Evolutionary conservation across 768 basidiomycete species (phyloP).

Genomic region (Butyriboletus loyo): DNA sequence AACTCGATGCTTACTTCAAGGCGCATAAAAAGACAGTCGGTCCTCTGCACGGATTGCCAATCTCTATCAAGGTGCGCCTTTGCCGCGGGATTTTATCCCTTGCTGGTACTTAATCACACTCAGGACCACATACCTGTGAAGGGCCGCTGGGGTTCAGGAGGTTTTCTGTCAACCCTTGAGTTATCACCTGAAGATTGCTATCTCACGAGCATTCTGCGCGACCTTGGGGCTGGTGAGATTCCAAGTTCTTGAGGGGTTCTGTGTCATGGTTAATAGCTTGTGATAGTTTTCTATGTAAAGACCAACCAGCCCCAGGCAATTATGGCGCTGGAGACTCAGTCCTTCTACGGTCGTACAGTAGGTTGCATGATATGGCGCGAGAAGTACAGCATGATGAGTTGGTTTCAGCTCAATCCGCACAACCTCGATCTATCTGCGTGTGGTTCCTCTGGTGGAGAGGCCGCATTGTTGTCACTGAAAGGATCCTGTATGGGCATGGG

Average conservation of each 20-base stretch:
- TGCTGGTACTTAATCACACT: not conserved
- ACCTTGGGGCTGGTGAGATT: constrained; percentile 41
- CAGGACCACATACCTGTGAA: constrained; percentile 42
- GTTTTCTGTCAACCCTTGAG: constrained; percentile 30
- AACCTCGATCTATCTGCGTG: constrained; percentile 44
- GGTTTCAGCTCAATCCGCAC: constrained; percentile 41
- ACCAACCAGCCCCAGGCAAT: constrained; percentile 44
- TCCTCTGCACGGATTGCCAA: constrained; percentile 42
- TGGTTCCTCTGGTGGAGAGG: constrained; percentile 55
- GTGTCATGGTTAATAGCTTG: constrained; percentile 5
- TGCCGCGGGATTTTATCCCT: not conserved
- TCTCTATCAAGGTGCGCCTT: constrained; percentile 37
- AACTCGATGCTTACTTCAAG: constrained; percentile 40
- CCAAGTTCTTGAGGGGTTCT: not conserved
- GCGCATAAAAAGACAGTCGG: constrained; percentile 40
- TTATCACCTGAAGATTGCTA: constrained; percentile 23
- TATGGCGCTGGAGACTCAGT: constrained; percentile 38
- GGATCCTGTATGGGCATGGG: constrained; percentile 47
- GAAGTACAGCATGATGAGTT: not conserved
- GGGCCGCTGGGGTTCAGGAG: constrained; percentile 37
- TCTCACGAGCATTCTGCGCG: constrained; percentile 36
- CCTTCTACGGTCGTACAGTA: constrained; percentile 34
- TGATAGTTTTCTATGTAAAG: constrained; percentile 41
- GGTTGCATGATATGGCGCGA: not conserved
- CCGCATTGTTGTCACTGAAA: constrained; percentile 44